Evolutionary conservation across 2,329 filamentous ascomycete genomes (phyloP).

Genomic region (Talaromyces sp.): DNA sequence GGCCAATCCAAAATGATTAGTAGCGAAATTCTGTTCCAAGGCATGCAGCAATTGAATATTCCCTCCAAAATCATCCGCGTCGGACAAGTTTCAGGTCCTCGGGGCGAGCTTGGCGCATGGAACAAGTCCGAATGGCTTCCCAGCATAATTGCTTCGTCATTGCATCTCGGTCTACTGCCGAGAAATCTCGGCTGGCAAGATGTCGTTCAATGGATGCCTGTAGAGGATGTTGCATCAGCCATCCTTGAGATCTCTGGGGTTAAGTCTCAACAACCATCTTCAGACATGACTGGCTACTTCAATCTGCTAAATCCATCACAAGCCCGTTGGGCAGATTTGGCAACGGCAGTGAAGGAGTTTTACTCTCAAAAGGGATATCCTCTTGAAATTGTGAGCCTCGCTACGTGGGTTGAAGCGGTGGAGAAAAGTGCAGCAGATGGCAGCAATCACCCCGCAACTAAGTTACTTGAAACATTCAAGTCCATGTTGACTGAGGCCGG

Average conservation of each 20-base stretch:
- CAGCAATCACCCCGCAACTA: neutral
- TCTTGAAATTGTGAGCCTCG: conserved; percentile 3
- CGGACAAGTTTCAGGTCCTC: neutral
- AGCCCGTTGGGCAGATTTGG: conserved; percentile 1
- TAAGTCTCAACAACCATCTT: neutral
- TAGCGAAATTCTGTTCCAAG: neutral
- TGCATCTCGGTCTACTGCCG: neutral
- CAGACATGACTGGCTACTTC: conserved; percentile 1
- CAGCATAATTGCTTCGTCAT: neutral
- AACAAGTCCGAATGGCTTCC: neutral
- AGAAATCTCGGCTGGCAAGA: neutral
- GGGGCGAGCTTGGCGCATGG: neutral
- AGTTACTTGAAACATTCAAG: conserved; percentile 7
- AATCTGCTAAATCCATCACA: conserved; percentile 6
- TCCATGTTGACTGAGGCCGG: neutral
- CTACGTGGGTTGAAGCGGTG: conserved; percentile 6
- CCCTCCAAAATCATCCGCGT: neutral
- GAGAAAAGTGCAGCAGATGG: conserved; percentile 1
- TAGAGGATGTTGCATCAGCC: neutral
- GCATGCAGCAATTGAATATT: neutral
- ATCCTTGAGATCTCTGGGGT: neutral
- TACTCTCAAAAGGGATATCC: neutral
- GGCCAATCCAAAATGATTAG: neutral
- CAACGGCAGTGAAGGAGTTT: conserved; percentile 2
- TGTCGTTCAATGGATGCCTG: neutral